Conservation (phyloP, 2,329 filamentous ascomycete species). For the Lojkania enalia region DNA sequence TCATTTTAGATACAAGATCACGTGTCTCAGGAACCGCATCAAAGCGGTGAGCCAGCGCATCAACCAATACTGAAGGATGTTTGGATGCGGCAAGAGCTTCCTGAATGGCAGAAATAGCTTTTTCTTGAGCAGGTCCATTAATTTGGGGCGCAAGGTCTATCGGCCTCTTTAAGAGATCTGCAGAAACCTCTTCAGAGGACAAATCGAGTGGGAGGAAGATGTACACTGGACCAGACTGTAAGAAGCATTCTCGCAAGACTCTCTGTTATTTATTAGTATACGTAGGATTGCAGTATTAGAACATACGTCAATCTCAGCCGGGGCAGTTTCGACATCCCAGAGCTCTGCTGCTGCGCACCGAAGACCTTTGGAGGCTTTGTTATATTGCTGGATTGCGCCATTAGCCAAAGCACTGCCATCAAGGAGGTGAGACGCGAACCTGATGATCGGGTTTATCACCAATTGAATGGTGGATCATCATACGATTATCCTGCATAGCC, state of each 20-base stretch:
- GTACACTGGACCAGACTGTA: conserved; percentile 49
- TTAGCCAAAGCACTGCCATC: conserved; percentile 3
- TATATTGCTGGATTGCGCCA: conserved; percentile 40
- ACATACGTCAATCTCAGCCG: conserved; percentile 47
- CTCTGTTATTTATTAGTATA: conserved; percentile 22
- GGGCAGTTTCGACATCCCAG: conserved; percentile 45
- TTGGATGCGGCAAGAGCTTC: conserved; percentile 38
- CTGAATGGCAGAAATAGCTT: conserved; percentile 41
- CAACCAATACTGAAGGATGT: conserved; percentile 45
- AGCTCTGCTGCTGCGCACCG: conserved; percentile 47
- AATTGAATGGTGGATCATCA: conserved; percentile 54
- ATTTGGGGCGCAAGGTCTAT: conserved; percentile 40
- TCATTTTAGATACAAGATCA: conserved; percentile 38
- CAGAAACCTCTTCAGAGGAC: conserved; percentile 41
- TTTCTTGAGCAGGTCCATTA: conserved; percentile 28
- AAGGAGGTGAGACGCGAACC: conserved; percentile 5
- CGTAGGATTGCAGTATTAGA: not conserved
- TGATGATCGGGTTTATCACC: conserved; percentile 47
- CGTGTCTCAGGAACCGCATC: conserved; percentile 39
- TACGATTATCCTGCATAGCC: conserved; percentile 45
- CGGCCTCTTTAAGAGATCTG: conserved; percentile 39
- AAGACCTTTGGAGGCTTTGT: conserved; percentile 43
- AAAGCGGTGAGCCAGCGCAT: conserved; percentile 46
- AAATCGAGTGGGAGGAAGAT: conserved; percentile 51
- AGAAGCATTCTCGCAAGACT: conserved; percentile 48